Evolutionary conservation across 2,329 filamentous ascomycete species (phyloP).

Genomic region (Sporothrix brasiliensis): DNA sequence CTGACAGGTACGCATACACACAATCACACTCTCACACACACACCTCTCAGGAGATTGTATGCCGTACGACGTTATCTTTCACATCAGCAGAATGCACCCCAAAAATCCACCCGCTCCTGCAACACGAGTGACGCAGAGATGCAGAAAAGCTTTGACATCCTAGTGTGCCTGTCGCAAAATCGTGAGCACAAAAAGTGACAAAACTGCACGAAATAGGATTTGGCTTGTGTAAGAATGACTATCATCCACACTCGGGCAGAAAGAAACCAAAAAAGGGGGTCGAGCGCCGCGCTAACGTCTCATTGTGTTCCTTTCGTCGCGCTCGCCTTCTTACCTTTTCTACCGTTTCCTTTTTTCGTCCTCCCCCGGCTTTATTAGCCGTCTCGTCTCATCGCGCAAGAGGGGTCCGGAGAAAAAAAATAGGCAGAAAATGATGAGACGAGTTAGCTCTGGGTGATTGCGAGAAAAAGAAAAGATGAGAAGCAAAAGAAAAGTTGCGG

Average conservation of each 20-base stretch:
- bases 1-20: constrained; percentile 2
- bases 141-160: background rate
- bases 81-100: too few species aligned
- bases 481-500: background rate
- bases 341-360: background rate
- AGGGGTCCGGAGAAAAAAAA: background rate
- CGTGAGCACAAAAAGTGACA: background rate
- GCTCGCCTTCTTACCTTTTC: background rate
- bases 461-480: background rate
- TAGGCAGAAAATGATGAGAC: background rate
- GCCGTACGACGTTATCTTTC: background rate
- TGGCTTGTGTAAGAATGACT: background rate
- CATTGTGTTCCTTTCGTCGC: background rate
- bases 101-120: background rate
- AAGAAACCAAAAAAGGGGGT: background rate
- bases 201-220: constrained; percentile 3
- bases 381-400: constrained; percentile 6
- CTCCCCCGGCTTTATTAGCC: background rate
- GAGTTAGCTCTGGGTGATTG: background rate
- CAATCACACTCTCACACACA: background rate
- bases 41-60: constrained; percentile 2
- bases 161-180: background rate
- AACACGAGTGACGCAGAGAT: background rate
- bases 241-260: background rate
- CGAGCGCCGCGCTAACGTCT: constrained; percentile 22